A percentile compares a stretch with the other conserved stretches of the same genome.
Conservation (phyloP, 768 basidiomycete genomes). For the Candolleomyces eurysporus region DNA sequence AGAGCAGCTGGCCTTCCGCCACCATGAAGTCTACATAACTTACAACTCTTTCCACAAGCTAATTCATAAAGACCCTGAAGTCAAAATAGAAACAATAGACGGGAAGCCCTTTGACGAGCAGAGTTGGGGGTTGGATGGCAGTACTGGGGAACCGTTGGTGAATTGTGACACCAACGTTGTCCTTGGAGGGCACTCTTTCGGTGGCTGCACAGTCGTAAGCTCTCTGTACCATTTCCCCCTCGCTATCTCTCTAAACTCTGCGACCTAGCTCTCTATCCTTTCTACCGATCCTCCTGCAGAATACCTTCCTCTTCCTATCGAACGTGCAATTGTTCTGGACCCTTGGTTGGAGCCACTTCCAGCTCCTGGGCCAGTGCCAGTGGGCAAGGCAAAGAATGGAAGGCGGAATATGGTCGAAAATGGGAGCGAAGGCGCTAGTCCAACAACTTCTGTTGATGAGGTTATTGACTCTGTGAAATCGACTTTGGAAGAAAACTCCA, state of each 20-base stretch:
- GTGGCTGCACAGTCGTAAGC: constrained; percentile 47
- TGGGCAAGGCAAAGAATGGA: constrained; percentile 6
- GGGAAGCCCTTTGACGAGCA: constrained; percentile 30
- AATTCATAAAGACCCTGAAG: constrained; percentile 31
- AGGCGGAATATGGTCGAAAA: neutral
- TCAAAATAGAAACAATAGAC: constrained; percentile 39
- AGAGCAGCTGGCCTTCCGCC: constrained; percentile 70
- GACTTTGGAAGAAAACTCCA: constrained; percentile 10
- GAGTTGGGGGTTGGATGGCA: constrained; percentile 38
- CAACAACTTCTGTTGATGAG: neutral
- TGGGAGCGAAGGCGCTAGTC: neutral
- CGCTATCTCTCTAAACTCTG: constrained; percentile 3
- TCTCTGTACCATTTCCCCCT: neutral
- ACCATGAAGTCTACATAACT: constrained; percentile 64
- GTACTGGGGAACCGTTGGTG: constrained; percentile 24
- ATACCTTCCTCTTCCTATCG: constrained; percentile 48
- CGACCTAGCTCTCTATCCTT: constrained; percentile 52
- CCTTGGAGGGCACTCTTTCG: constrained; percentile 47
- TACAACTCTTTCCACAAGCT: constrained; percentile 59
- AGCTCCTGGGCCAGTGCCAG: constrained; percentile 49
- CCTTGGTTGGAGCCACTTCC: constrained; percentile 84
- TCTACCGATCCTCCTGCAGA: constrained; percentile 45
- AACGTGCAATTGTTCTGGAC: constrained; percentile 64
- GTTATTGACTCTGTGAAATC: constrained; percentile 4
- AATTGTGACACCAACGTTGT: constrained; percentile 31